Base-by-base conservation (phyloP, 805 yeast genomes). In the Metschnikowia rubicola region DNA sequence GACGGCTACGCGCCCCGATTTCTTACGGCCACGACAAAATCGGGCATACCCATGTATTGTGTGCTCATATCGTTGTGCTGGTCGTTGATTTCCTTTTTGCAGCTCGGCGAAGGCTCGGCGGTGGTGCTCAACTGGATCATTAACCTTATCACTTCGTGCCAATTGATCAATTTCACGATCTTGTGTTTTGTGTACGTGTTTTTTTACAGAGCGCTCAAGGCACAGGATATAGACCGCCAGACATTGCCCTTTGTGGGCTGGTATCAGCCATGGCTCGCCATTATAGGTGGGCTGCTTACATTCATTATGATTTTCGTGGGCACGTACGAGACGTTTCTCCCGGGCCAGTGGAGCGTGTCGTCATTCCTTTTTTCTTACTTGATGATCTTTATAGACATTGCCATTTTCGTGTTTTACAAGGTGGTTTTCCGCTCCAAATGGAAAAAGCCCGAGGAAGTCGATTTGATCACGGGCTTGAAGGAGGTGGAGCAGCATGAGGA, bases 1-100 rank as follows among this genome's bases (percentile, higher is more conserved):
- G 85, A 84, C 56, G 87, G 88, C 8, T 81, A 81, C 60, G 90
- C 92, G 10, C 94, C 94, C 53, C 72, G 67, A 53, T 85, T 59
- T 81, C 86, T 62, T 72, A 86, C 73, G 5, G 66, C 72, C 36
- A 73, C 77, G 54, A 73, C 74, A 42, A 71, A 70, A 49, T 63
- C 65, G 15, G 80, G 80, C 43, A 71, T 75, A 33, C 80, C 79
- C 6, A 63, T 75, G 34, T 73, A 63, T 57, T 71, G 79, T 50
- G 76, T 76, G 10, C 47, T 68, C 31, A 55, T 72, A 1, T 66
- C 77, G 1, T 58, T 74, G 34, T 52, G 62, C 33, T 84, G 88
- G 78, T 82, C 88, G 0, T 65, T 83, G 38, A 61, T 86, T 15
- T 78, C 90, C 15, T 78, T 86, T 52, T 64, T 86, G 58, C 94